Evolutionary conservation across 2,329 filamentous ascomycete species (phyloP).

Genomic region (Penicillium occitanis): DNA sequence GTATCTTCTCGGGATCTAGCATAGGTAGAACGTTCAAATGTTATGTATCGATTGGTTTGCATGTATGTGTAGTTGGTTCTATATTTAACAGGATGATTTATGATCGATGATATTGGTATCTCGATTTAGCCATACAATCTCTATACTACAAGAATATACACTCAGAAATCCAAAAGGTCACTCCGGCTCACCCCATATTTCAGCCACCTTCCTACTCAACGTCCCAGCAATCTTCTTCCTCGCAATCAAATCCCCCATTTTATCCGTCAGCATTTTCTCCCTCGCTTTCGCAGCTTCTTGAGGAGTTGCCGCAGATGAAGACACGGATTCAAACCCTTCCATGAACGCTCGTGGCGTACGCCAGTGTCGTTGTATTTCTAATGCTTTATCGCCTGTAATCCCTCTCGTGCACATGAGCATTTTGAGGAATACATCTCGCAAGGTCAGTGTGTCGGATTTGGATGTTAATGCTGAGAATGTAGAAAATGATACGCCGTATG

Average conservation of each 20-base stretch:
- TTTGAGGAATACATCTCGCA: conserved; percentile 74
- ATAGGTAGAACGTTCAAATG: neutral
- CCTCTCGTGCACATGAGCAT: conserved; percentile 82
- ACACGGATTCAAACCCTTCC: conserved; percentile 63
- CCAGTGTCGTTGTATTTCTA: conserved; percentile 79
- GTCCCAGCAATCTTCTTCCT: conserved; percentile 66
- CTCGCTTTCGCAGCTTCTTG: conserved; percentile 55
- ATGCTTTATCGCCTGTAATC: conserved; percentile 72
- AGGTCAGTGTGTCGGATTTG: conserved; percentile 71
- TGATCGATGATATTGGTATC: neutral
- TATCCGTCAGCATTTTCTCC: conserved; percentile 59
- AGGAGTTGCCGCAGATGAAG: conserved; percentile 27
- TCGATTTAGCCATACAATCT: neutral
- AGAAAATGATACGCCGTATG: conserved; percentile 66
- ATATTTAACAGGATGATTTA: neutral
- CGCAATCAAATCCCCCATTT: conserved; percentile 60
- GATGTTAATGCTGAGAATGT: conserved; percentile 71
- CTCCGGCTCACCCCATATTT: conserved; percentile 61
- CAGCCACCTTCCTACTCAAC: conserved; percentile 68
- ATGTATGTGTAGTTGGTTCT: neutral
- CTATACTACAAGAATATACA: neutral
- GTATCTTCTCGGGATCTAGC: neutral
- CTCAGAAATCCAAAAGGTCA: neutral
- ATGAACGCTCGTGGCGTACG: conserved; percentile 69
- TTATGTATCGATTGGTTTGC: neutral